Evolutionary conservation across 768 basidiomycete species (phyloP).

Genomic region (Lyophyllum decastes): DNA sequence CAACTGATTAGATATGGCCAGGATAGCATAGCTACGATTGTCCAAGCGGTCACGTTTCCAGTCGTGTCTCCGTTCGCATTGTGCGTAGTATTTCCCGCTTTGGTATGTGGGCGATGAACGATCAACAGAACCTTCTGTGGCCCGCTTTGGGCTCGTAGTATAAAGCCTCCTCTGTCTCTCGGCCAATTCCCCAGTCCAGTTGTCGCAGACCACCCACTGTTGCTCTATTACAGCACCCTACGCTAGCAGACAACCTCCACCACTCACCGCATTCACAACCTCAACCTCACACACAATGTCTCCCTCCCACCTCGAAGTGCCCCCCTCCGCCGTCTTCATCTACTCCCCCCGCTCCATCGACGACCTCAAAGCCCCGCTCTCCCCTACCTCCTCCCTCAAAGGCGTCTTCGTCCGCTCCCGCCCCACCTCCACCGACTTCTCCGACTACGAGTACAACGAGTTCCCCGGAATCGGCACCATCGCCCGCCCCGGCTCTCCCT

Average conservation of each 20-base stretch:
- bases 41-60: not conserved
- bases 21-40: not conserved
- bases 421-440: constrained; percentile 11
- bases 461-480: constrained; percentile 3
- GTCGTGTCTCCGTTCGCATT: not conserved
- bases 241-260: not conserved
- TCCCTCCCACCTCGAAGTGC: not conserved
- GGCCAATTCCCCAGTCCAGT: not conserved
- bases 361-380: constrained; percentile 4
- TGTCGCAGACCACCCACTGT: not conserved
- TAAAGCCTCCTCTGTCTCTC: not conserved
- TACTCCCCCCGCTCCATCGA: constrained; percentile 4
- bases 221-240: not conserved
- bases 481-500: not conserved
- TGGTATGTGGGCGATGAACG: not conserved
- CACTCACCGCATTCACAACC: not conserved
- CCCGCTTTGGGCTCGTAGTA: not conserved
- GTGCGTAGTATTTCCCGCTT: not conserved
- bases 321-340: not conserved
- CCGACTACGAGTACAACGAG: constrained; percentile 9
- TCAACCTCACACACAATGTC: not conserved
- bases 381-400: constrained; percentile 21
- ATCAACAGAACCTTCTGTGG: not conserved
- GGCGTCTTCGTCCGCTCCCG: constrained; percentile 16
- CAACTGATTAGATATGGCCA: not conserved